phyloP scores from a whole-genome alignment of 345 rosid genomes.

The Brassica incana region DNA sequence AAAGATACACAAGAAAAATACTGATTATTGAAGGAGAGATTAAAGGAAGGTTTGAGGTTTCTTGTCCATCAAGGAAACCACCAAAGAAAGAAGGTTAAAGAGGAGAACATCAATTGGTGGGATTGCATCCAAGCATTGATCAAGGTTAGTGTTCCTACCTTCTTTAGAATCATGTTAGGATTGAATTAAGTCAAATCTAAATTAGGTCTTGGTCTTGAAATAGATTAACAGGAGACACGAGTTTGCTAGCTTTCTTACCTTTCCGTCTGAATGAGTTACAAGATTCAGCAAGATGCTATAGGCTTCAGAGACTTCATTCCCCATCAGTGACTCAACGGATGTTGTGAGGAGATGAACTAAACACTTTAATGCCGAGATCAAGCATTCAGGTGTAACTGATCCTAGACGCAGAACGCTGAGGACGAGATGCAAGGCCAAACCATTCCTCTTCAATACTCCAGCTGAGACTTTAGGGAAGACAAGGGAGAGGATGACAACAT shows the following conservation, averaged over 20 bases:
- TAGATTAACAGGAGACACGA: conserved; percentile 26
- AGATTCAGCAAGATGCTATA: conserved; percentile 48
- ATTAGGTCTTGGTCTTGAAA: too few species aligned
- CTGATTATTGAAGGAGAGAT: too few species aligned
- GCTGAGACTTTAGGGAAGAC: conserved; percentile 54
- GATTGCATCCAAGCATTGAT: too few species aligned
- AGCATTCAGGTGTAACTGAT: conserved; percentile 47
- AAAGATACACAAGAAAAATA: too few species aligned
- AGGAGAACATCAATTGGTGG: too few species aligned
- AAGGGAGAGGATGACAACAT: conserved; percentile 58
- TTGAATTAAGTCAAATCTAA: too few species aligned
- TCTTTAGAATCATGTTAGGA: too few species aligned
- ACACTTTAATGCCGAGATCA: conserved; percentile 63
- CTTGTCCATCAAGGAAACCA: too few species aligned
- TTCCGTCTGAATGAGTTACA: conserved; percentile 57
- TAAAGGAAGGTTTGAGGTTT: too few species aligned
- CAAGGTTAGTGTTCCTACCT: too few species aligned
- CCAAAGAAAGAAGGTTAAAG: too few species aligned
- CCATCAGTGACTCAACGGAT: conserved; percentile 17
- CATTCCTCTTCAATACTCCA: conserved; percentile 53
- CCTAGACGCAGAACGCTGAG: conserved; percentile 47
- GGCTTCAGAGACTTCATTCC: conserved; percentile 51
- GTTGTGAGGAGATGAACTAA: conserved; percentile 50
- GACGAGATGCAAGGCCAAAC: conserved; percentile 48
- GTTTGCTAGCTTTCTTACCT: conserved; percentile 80